Evolutionary conservation across 2,329 filamentous ascomycete genomes (phyloP), one percentile per base, ranked within the genome.

Genomic region (Clathrospora elynae): DNA sequence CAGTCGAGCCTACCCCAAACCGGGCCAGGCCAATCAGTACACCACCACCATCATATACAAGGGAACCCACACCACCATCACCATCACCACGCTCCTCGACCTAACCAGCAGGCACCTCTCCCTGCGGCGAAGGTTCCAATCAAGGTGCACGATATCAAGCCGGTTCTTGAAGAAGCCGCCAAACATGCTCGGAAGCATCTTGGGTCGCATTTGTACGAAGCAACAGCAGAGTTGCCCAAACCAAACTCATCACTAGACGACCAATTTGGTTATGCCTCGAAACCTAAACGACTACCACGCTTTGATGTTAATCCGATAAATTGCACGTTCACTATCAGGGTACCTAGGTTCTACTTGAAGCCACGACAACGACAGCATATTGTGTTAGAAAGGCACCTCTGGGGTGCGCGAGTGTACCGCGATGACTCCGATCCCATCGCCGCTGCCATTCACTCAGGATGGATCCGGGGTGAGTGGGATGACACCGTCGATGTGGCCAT

Each of bases 341-440:
- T 99, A 5, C 87, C 91, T 2, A 83, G 87, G 18, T 82, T 87
- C 33, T 90, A 93, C 59, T 75, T 99, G 6, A 82, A 81, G 6
- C 70, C 82, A 0, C 72, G 78, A 6, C 82, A 87, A 16, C 81
- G 92, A 19, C 88, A 93, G 64, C 88, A 95, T 55, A 91, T 97
- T 36, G 95, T 90, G 8, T 75, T 83, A 6, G 82, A 89, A 22
- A 81, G 87, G 13, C 88, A 88, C 6, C 70, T 99, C 0, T 99
- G 92, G 91, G 93, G 93, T 1, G 93, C 90, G 0, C 91, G 95
- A 24, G 81, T 99, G 5, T 97, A 97, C 66, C 95, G 90, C 0
- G 93, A 99, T 58, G 93, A 99, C 70, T 96, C 90, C 0, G 93
- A 99, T 64, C 84, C 93, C 1, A 80, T 99, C 16, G 92, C 90